Percentiles rank a stretch among this genome's conserved stretches.
Conservation (phyloP, 345 rosid species). For the Populus ilicifolia region DNA sequence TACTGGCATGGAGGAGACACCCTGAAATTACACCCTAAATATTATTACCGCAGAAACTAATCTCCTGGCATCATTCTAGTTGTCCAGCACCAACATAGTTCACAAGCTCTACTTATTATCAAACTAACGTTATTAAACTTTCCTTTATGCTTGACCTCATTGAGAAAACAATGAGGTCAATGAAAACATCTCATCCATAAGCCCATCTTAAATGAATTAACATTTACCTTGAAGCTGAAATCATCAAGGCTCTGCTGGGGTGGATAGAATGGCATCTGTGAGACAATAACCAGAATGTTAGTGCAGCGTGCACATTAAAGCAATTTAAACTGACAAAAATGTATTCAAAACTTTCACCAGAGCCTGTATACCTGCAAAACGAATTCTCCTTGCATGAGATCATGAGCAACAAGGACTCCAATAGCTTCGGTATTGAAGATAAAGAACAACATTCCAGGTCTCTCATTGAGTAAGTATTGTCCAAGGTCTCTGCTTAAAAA, state of each 20-base stretch:
- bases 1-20: not conserved
- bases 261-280: constrained; percentile 84
- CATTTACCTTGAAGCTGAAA: constrained; percentile 62
- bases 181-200: not conserved
- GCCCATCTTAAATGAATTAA: constrained; percentile 12
- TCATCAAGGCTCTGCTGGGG: constrained; percentile 83
- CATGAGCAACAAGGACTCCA: constrained; percentile 95
- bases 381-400: constrained; percentile 83
- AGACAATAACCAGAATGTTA: constrained; percentile 14
- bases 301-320: not conserved
- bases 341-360: not conserved
- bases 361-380: constrained; percentile 66
- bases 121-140: not conserved
- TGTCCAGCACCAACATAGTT: not conserved
- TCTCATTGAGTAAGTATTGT: constrained; percentile 51
- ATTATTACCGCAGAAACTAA: not conserved
- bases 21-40: constrained; percentile 1
- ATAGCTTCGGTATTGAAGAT: constrained; percentile 82
- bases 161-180: not conserved
- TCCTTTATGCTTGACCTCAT: no score
- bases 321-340: not conserved
- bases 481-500: constrained; percentile 81
- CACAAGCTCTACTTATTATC: not conserved
- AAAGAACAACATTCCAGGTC: constrained; percentile 91
- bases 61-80: not conserved